phyloP scores from a whole-genome alignment of 177 flowering plant genomes.

The Vitis hybrid region DNA sequence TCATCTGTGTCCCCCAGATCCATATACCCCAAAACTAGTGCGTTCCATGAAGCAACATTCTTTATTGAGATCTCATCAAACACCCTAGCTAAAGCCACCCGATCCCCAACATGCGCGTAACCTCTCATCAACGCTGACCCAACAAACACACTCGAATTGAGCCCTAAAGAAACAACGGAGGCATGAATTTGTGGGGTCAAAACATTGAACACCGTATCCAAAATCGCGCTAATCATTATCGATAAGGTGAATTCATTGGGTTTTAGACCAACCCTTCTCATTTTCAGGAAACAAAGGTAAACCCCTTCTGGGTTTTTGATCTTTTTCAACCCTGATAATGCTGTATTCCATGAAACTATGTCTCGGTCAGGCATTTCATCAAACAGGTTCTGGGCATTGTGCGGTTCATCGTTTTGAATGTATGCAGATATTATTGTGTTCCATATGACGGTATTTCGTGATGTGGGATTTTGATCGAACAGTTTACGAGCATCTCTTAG shows the following conservation, averaged over 20 bases:
- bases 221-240: slow-evolving; percentile 24
- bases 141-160: slow-evolving; percentile 30
- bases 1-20: slow-evolving; percentile 36
- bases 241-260: slow-evolving; percentile 46
- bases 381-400: slow-evolving; percentile 43
- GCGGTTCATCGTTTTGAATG: slow-evolving; percentile 11
- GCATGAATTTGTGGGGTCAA: slow-evolving; percentile 54
- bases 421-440: slow-evolving; percentile 36
- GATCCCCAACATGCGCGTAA: slow-evolving; percentile 33
- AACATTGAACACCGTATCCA: slow-evolving; percentile 20
- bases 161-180: slow-evolving; percentile 23
- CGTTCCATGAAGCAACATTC: slow-evolving; percentile 47
- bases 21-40: slow-evolving; percentile 54
- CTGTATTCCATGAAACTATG: slow-evolving; percentile 51
- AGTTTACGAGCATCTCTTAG: slow-evolving; percentile 33
- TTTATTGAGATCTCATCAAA: slow-evolving; percentile 49
- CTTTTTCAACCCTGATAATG: slow-evolving; percentile 38
- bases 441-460: slow-evolving; percentile 35
- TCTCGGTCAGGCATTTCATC: slow-evolving; percentile 57
- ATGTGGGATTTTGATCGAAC: slow-evolving; percentile 33
- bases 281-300: slow-evolving; percentile 24
- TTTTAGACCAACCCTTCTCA: slow-evolving; percentile 28
- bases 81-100: slow-evolving; percentile 19
- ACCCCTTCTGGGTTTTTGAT: slow-evolving; percentile 17
- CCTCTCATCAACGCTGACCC: slow-evolving; percentile 58